Evolutionary conservation across 2,329 filamentous ascomycete genomes (phyloP).

Genomic region (Fusarium brevicatenulatum): DNA sequence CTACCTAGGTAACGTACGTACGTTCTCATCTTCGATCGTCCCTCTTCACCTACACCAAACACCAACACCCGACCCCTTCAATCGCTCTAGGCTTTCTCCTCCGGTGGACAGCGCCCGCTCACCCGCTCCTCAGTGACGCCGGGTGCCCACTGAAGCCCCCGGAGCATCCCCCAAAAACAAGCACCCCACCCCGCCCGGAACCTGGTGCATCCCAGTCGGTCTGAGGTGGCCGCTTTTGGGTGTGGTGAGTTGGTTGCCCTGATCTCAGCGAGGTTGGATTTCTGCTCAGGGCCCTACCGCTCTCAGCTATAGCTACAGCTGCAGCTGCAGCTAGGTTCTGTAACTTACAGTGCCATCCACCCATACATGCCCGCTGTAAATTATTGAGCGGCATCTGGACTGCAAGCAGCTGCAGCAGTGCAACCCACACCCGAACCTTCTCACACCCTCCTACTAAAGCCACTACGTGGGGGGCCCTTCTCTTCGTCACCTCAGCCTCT

Average conservation of each 20-base stretch:
- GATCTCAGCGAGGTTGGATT: slow-evolving; percentile 25
- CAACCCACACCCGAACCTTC: slow-evolving; percentile 38
- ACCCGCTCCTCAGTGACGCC: too few species aligned
- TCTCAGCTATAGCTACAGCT: slow-evolving; percentile 15
- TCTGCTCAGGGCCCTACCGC: slow-evolving; percentile 28
- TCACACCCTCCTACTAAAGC: slow-evolving; percentile 35
- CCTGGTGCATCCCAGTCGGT: slow-evolving; percentile 23
- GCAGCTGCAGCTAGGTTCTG: slow-evolving; percentile 7
- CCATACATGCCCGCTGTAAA: slow-evolving; percentile 16
- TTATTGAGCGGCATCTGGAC: slow-evolving; percentile 36
- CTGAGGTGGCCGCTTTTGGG: slow-evolving; percentile 32
- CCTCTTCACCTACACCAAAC: neutral
- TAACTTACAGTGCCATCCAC: slow-evolving; percentile 2
- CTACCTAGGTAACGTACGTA: neutral
- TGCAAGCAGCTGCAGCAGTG: slow-evolving; percentile 37
- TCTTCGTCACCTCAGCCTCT: slow-evolving; percentile 40
- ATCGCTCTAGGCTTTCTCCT: neutral
- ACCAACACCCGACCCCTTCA: slow-evolving; percentile 2
- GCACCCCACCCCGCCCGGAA: slow-evolving; percentile 30
- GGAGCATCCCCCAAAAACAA: slow-evolving; percentile 31
- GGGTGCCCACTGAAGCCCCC: neutral
- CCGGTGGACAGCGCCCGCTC: neutral
- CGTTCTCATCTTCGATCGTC: slow-evolving; percentile 3
- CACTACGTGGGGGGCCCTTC: slow-evolving; percentile 38
- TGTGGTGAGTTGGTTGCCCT: slow-evolving; percentile 25